Evolutionary conservation across 495 filamentous ascomycete genomes (phyloP), one percentile per base, ranked within the genome.

Genomic region (Talaromyces nanjingensis): DNA sequence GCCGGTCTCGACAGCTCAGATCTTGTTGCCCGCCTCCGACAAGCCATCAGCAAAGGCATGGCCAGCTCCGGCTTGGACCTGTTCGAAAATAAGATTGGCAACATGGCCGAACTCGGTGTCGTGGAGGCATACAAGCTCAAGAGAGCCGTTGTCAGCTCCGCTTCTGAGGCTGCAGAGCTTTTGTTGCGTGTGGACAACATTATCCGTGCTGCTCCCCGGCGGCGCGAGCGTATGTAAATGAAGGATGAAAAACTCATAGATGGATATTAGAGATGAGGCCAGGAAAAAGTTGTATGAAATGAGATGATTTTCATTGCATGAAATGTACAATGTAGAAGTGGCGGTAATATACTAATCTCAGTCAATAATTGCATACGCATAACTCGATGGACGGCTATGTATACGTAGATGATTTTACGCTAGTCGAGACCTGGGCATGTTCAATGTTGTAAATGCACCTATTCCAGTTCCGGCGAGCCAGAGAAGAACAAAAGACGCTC

Each of bases 61-160:
- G 91, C 87, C 52, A 94, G 86, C 63, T 96, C 93, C 31, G 94
- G 94, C 16, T 72, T 98, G 67, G 94, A 98, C 73, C 78, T 98
- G 65, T 79, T 90, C 75, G 90, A 90, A 0, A 96, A 96, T 53
- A 92, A 92, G 39, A 93, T 98, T 73, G 84, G 92, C 6, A 93
- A 98, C 72, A 98, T 98, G 94, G 85, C 93, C 53, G 91, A 98
- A 70, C 75, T 96, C 62, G 96, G 94, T 24, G 92, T 98, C n/a
- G 89, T 98, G 71, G 94, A 98, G 79, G 96, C 92, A 71, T 98
- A 97, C 81, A 98, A 98, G 82, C 78, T 98, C 73, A 98, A 98
- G 85, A 89, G 88, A 73, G 94, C 94, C 14, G 94, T 98, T 63
- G 94, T 98, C 39, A 91, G 87, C 25, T 96, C 92, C 63, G 94